Evolutionary conservation across 2,329 filamentous ascomycete genomes (phyloP), one percentile per base, ranked within the genome.

Genomic region (Ceratocystis harringtonii): DNA sequence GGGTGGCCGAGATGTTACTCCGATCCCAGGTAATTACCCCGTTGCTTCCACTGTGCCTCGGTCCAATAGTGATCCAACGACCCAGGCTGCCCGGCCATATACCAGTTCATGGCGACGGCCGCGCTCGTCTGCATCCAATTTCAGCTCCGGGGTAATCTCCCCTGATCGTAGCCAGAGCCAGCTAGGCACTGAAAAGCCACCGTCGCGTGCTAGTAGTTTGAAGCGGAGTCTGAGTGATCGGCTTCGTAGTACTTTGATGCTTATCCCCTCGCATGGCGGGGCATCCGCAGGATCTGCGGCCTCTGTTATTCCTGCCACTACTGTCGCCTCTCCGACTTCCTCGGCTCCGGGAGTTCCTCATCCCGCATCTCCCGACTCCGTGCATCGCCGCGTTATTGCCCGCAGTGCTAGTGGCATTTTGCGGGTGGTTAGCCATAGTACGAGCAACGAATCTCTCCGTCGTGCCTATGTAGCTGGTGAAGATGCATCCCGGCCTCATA

Each of bases 341-440:
- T 22, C 45, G 2, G 6, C 45, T n/a, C 17, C 45, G 8, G 36
- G 36, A 41, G 36, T 4, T 41, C 5, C n/a, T 48, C 17, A n/a
- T 48, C 17, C 45, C 19, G 45, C 45, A n/a, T 22, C 45, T 17
- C 5, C 70, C 30, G 71, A 75, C 36, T 73, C 73, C 2, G 75
- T 77, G 0, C 80, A 85, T 50, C 79, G 83, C 3, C 78, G 83
- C 30, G 85, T 80, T 1, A 84, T 86, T 67, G 78, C 78, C 58
- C 78, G 83, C 62, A 84, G 81, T 5, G 76, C 80, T 3, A 85
- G 82, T 69, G 84, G 84, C 1, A 85, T 80, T 68, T 72, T 86
- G 63, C 77, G 82, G 12, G 83, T 86, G 0, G 80, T 86, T 73
- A 78, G 77, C 68, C 78, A 81, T 65, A 77, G 78, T 5, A 75